These are phyloP conservation scores for Anthoceros angustus DNA, from an alignment of 225 moss, liverwort and hornwort species.

Conservation along the genomic window DNA sequence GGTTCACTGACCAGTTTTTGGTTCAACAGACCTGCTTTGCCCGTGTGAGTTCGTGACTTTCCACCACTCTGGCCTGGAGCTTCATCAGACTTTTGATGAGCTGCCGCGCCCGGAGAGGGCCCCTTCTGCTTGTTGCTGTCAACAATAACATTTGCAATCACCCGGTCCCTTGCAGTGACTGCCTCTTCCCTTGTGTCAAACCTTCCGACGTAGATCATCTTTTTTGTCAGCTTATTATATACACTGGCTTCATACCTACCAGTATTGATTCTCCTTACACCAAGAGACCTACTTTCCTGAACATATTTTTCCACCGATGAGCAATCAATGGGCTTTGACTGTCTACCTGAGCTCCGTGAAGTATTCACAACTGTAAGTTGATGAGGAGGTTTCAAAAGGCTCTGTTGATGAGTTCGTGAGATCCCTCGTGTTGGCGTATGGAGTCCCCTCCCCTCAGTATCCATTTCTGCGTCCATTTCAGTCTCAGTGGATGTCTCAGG, in stretches of 20 bases:
- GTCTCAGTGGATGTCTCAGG: neutral
- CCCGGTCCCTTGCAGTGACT: neutral
- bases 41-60: too few relatives aligned
- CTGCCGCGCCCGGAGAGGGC: neutral
- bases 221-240: neutral
- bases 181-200: slow-evolving; percentile 4
- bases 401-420: neutral
- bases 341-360: neutral
- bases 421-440: neutral
- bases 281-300: neutral
- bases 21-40: neutral
- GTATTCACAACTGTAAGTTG: neutral
- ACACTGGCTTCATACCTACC: slow-evolving; percentile 3
- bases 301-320: neutral
- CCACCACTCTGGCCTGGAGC: neutral
- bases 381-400: neutral
- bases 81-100: neutral
- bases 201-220: slow-evolving; percentile 1
- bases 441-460: neutral
- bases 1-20: neutral
- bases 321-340: neutral
- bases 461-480: neutral
- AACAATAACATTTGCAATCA: neutral
- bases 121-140: neutral
- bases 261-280: neutral